Evolutionary conservation across 2,329 filamentous ascomycete genomes (phyloP).

Genomic region (Epichloe uncinata): DNA sequence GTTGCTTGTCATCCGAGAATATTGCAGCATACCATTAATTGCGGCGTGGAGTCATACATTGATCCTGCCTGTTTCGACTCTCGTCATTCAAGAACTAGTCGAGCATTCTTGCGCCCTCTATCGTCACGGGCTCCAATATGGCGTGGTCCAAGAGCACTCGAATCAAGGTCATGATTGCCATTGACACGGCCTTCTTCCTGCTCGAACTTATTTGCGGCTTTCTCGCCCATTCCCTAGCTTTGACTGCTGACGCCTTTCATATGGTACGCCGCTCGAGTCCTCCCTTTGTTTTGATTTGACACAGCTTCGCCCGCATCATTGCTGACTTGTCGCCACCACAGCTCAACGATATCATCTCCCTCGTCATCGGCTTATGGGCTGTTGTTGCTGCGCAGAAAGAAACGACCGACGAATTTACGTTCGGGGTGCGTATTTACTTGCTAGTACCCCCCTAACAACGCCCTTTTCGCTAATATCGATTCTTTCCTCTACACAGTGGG

Average conservation of each 20-base stretch:
- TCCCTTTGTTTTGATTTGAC: not conserved
- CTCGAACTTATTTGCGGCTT: slow-evolving; percentile 80
- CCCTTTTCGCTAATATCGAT: slow-evolving; percentile 10
- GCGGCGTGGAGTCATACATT: not conserved
- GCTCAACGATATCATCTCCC: slow-evolving; percentile 94
- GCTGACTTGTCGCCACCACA: slow-evolving; percentile 19
- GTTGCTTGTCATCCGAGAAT: not conserved
- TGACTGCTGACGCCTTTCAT: slow-evolving; percentile 95
- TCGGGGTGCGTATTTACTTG: slow-evolving; percentile 52
- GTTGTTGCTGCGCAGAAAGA: slow-evolving; percentile 78
- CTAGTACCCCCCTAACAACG: not conserved
- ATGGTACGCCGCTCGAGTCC: slow-evolving; percentile 47
- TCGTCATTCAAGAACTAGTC: not conserved
- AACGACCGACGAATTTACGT: slow-evolving; percentile 85
- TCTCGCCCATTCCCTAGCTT: slow-evolving; percentile 76
- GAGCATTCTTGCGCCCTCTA: not conserved
- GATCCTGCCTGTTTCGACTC: not conserved
- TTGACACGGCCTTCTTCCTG: slow-evolving; percentile 82
- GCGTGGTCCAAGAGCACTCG: slow-evolving; percentile 83
- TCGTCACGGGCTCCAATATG: slow-evolving; percentile 37
- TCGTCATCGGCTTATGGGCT: slow-evolving; percentile 88
- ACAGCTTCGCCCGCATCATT: not conserved
- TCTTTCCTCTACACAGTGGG: slow-evolving; percentile 48
- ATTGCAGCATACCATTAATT: not conserved
- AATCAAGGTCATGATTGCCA: slow-evolving; percentile 83